Percentiles rank a stretch among this genome's conserved stretches.
phyloP scores from a whole-genome alignment of 495 filamentous ascomycete species.

The Lepidopterella palustris region DNA sequence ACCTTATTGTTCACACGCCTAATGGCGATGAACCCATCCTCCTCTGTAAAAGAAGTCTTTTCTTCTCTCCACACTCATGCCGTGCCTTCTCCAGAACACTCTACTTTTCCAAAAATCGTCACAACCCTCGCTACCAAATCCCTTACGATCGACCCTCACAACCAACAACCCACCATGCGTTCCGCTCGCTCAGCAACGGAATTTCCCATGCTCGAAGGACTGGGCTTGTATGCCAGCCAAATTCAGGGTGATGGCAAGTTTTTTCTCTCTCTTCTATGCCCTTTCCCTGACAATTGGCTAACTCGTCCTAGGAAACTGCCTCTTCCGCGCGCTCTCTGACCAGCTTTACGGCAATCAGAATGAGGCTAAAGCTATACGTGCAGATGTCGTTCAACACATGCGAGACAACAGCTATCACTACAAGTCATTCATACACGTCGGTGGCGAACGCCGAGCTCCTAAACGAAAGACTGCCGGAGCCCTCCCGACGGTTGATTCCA shows the following conservation, averaged over 20 bases:
- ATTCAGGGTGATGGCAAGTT: conserved; percentile 49
- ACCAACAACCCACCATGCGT: conserved; percentile 19
- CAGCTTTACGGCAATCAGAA: conserved; percentile 62
- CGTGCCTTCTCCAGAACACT: neutral
- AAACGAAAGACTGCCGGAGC: conserved; percentile 52
- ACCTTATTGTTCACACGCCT: neutral
- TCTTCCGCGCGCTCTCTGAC: conserved; percentile 72
- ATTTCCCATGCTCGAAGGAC: conserved; percentile 47
- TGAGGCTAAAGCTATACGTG: conserved; percentile 53
- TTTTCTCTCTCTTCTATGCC: neutral
- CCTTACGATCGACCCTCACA: too few species aligned
- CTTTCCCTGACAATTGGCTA: neutral
- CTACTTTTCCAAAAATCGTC: neutral
- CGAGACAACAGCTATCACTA: conserved; percentile 53
- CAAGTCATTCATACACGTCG: conserved; percentile 57
- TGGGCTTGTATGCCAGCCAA: conserved; percentile 46
- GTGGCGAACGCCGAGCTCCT: conserved; percentile 51
- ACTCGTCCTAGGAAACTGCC: conserved; percentile 55
- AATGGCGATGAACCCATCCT: neutral
- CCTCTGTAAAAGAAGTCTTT: neutral
- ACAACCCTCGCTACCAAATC: neutral
- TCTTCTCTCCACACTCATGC: neutral
- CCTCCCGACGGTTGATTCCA: conserved; percentile 31
- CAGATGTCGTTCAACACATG: conserved; percentile 57
- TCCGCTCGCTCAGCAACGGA: conserved; percentile 30